phyloP scores from a whole-genome alignment of 148 eudicot genomes.

The Suaeda aralocaspica region DNA sequence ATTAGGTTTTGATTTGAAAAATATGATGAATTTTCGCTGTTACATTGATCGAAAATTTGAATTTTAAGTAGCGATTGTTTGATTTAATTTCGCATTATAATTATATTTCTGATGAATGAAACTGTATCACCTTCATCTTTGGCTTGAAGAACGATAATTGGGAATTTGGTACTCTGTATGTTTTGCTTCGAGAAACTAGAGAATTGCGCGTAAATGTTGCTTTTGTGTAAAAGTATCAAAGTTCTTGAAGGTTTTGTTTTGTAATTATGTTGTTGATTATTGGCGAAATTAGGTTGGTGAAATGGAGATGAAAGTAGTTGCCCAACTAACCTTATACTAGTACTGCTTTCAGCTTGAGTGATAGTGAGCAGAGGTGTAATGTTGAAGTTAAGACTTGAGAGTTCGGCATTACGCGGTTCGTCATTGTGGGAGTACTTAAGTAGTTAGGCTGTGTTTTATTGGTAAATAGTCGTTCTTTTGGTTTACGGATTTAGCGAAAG shows the following conservation, averaged over 20 bases:
- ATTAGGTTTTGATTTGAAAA: not conserved
- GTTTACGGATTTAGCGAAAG: too few relatives aligned
- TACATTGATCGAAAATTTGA: not conserved
- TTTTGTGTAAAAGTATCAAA: not conserved
- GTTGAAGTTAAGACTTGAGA: too few relatives aligned
- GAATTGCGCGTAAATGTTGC: not conserved
- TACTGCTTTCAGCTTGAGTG: not conserved
- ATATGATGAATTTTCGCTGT: not conserved
- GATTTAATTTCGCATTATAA: not conserved
- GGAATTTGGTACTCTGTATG: not conserved
- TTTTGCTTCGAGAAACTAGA: not conserved
- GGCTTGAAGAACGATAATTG: too few relatives aligned
- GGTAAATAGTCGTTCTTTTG: too few relatives aligned
- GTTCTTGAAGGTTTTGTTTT: not conserved
- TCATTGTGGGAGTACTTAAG: too few relatives aligned
- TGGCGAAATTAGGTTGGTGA: not conserved
- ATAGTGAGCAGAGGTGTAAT: not conserved
- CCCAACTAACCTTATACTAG: not conserved
- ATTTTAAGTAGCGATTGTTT: not conserved
- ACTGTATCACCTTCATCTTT: too few relatives aligned
- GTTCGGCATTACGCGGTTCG: too few relatives aligned
- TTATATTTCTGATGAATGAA: not conserved
- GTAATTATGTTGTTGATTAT: too few relatives aligned
- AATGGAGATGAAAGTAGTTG: not conserved
- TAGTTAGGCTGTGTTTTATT: not conserved